phyloP scores from a whole-genome alignment of 495 filamentous ascomycete species.

The Halenospora varia region DNA sequence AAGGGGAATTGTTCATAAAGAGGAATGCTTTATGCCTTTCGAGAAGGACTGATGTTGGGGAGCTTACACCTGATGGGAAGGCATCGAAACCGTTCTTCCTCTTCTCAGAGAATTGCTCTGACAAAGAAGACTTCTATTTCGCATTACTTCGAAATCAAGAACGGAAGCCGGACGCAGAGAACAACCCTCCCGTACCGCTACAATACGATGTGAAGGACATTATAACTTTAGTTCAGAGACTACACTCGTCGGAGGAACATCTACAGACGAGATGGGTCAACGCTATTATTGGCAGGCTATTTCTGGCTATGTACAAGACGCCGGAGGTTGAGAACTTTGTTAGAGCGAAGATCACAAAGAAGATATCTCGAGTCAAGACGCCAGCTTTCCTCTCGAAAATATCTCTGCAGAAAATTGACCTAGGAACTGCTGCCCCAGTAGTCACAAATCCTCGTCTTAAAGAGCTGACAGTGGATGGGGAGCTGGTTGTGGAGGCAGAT shows the following conservation, averaged over 20 bases:
- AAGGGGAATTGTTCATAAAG: conserved; percentile 93
- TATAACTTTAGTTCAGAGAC: conserved; percentile 76
- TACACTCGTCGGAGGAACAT: conserved; percentile 91
- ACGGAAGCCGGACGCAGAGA: conserved; percentile 49
- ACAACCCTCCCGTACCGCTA: conserved; percentile 64
- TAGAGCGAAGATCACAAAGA: conserved; percentile 85
- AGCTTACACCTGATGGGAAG: conserved; percentile 45
- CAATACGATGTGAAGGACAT: conserved; percentile 82
- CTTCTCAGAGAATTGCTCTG: conserved; percentile 89
- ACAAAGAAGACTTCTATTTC: conserved; percentile 98
- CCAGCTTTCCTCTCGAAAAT: conserved; percentile 85
- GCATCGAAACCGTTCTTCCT: conserved; percentile 80
- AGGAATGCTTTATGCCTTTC: conserved; percentile 87
- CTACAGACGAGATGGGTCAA: conserved; percentile 93
- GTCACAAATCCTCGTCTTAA: conserved; percentile 86
- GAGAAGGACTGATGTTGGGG: conserved; percentile 59
- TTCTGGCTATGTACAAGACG: conserved; percentile 83
- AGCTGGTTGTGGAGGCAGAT: conserved; percentile 80
- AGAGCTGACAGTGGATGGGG: conserved; percentile 88
- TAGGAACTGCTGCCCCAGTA: conserved; percentile 82
- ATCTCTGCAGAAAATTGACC: conserved; percentile 72
- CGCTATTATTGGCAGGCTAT: conserved; percentile 80
- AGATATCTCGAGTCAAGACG: conserved; percentile 90
- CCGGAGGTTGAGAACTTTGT: conserved; percentile 74
- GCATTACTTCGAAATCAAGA: conserved; percentile 83